Base-by-base conservation (phyloP, 2,329 filamentous ascomycete species). In the Alternaria triticimaculans region DNA sequence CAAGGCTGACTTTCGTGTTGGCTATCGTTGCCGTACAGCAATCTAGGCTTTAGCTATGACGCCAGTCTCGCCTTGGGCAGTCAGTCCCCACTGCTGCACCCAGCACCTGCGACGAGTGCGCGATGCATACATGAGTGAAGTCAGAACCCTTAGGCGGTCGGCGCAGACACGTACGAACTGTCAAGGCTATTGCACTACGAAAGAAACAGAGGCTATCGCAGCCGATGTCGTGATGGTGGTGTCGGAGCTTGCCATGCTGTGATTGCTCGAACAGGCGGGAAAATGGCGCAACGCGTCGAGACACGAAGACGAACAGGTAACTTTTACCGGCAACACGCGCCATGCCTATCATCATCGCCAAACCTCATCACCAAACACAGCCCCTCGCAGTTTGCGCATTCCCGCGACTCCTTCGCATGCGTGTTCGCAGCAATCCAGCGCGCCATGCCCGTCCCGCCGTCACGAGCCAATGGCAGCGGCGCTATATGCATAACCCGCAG, bases 401-500 rank as follows among this genome's bases (percentile, higher is more conserved):
- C 21, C 55, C 48, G 11, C 37, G 33, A 56, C 55, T 18, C n/a
- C 20, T 26, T 37, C 18, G 20, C 14, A 18, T 28, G 10, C 5
- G 30, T 28, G 53, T 14, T 48, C 30, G 26, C 46, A 48, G 45
- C 21, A 49, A 21, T 55, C 48, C 57, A 56, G 49, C 48, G 45
- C 57, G 55, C 50, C 53, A 54, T 33, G 37, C 41, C 23, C 28
- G 49, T 60, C 49, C 46, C 48, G 45, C 60, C 28, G 58, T 25
- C 44, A 62, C 51, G 53, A 66, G 66, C 72, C 72, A 74, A 72
- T 74, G 59, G 55, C 58, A 60, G 43, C 12, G 57, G 56, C 45
- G 65, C 67, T 66, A 71, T 70, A 63, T 64, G 63, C 56, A 63
- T 69, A 50, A 62, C 62, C 72, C 71, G 70, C 65, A 28, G 64